Conservation (phyloP, 2,329 filamentous ascomycete genomes). For the Fusarium poae region DNA sequence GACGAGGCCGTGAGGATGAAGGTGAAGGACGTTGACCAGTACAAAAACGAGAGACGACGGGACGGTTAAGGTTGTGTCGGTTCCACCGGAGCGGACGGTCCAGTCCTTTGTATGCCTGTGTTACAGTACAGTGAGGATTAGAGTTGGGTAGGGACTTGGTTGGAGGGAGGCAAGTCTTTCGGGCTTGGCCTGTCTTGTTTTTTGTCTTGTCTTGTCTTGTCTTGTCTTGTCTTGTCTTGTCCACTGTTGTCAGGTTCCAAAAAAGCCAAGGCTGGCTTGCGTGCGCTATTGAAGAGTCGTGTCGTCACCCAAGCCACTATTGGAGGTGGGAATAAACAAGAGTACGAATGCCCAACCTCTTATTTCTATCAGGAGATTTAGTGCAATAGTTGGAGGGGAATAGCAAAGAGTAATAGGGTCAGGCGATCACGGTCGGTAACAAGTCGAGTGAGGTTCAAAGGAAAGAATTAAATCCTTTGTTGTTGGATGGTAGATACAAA, state of each 20-base stretch:
- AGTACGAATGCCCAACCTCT: slow-evolving; percentile 32
- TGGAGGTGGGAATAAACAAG: slow-evolving; percentile 24
- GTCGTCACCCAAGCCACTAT: slow-evolving; percentile 43
- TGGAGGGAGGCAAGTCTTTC: slow-evolving; percentile 21
- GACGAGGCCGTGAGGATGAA: slow-evolving; percentile 14
- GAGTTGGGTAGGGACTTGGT: slow-evolving; percentile 5
- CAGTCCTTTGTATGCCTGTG: slow-evolving; percentile 26
- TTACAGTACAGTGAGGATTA: slow-evolving; percentile 7
- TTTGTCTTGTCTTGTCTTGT: slow-evolving; percentile 7
- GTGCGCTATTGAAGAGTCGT: slow-evolving; percentile 44
- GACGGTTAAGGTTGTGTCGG: slow-evolving; percentile 28
- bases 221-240: slow-evolving; percentile 7
- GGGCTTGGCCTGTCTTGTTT: slow-evolving; percentile 2
- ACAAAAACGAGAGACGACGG: slow-evolving; percentile 25
- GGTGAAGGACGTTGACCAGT: background rate
- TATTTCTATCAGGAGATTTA: background rate
- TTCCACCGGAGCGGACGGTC: slow-evolving; percentile 26
- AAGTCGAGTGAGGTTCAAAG: slow-evolving; percentile 5
- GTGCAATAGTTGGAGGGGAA: background rate
- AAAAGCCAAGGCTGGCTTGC: slow-evolving; percentile 42
- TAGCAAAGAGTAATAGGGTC: background rate
- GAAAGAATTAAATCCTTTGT: slow-evolving; percentile 13
- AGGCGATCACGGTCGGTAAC: background rate
- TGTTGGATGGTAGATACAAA: slow-evolving; percentile 6
- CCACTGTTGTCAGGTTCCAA: slow-evolving; percentile 6